These are phyloP conservation scores for Rhododendron mucronatum DNA, from an alignment of 148 eudicot species.

Conservation along the genomic window DNA sequence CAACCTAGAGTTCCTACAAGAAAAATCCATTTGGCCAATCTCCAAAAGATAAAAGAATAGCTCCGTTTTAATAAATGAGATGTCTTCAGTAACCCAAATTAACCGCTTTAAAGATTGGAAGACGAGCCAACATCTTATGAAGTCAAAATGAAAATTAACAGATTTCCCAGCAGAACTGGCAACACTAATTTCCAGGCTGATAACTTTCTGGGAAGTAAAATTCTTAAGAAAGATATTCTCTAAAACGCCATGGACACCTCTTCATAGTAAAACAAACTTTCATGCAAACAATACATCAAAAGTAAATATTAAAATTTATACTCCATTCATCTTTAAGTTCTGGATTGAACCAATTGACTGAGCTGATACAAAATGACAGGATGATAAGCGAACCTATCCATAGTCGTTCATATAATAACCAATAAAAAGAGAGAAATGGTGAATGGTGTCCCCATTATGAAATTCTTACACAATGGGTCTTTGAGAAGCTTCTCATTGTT, in stretches of 20 bases:
- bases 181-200: background rate
- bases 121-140: background rate
- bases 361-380: background rate
- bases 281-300: background rate
- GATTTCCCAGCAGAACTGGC: background rate
- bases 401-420: background rate
- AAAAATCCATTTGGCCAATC: background rate
- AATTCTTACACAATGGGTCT: conserved; percentile 81
- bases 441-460: background rate
- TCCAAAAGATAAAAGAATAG: background rate
- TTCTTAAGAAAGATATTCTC: background rate
- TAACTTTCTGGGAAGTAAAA: background rate
- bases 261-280: background rate
- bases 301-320: background rate
- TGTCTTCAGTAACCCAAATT: background rate
- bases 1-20: background rate
- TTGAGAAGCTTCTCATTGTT: conserved; percentile 88
- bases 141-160: background rate
- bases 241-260: background rate
- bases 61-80: background rate
- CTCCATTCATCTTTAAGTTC: conserved; percentile 1
- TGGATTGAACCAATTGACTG: background rate
- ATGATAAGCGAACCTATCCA: background rate
- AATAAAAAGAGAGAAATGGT: background rate
- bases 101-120: background rate